Evolutionary conservation across 345 rosid species (phyloP).

Genomic region (Salix caprea): DNA sequence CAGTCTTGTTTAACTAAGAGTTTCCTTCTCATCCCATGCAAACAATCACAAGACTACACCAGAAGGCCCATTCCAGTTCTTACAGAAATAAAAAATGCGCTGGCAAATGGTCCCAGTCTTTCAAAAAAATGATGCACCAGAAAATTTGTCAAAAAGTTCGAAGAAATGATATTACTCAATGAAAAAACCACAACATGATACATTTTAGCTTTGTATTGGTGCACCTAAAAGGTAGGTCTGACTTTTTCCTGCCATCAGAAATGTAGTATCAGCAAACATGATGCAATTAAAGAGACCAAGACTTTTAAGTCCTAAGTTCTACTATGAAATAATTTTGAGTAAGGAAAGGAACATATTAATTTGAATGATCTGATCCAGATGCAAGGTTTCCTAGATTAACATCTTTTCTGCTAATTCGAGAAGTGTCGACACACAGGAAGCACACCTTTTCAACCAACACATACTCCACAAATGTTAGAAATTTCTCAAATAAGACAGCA

Average conservation of each 20-base stretch:
- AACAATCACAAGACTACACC: neutral
- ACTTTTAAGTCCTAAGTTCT: too few species aligned
- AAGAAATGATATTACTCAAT: neutral
- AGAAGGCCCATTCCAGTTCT: neutral
- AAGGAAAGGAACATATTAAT: neutral
- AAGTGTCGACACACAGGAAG: constrained; percentile 8
- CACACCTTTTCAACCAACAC: constrained; percentile 74
- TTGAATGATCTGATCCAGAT: neutral
- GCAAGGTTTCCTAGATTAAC: neutral
- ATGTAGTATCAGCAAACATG: too few species aligned
- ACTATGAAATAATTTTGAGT: neutral
- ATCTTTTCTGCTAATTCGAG: neutral
- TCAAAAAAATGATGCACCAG: neutral
- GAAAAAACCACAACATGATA: neutral
- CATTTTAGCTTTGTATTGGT: too few species aligned
- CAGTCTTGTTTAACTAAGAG: neutral
- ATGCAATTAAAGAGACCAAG: too few species aligned
- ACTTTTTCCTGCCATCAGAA: too few species aligned
- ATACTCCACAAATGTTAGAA: constrained; percentile 58
- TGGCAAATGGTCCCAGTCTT: neutral
- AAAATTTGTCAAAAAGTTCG: neutral
- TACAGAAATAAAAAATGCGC: neutral
- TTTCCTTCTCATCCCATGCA: neutral
- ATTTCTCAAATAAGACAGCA: constrained; percentile 41
- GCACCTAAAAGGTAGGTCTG: too few species aligned